phyloP scores from a whole-genome alignment of 768 basidiomycete species.

The Hericium erinaceus region DNA sequence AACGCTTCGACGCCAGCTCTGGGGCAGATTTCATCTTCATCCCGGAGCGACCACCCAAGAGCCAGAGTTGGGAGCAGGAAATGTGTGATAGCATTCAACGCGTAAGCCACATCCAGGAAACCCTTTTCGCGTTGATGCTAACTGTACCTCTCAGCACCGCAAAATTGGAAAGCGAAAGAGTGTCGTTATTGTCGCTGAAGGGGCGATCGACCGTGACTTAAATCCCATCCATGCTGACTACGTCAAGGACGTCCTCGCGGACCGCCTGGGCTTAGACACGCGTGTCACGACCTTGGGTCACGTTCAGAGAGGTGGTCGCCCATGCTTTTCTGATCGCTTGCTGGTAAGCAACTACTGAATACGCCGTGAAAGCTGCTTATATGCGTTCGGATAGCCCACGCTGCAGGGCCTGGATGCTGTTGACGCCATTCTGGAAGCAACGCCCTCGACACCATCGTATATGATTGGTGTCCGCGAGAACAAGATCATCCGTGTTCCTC shows the following conservation, averaged over 20 bases:
- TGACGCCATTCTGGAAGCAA: constrained; percentile 75
- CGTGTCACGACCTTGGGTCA: constrained; percentile 96
- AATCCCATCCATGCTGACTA: constrained; percentile 90
- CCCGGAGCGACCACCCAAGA: constrained; percentile 80
- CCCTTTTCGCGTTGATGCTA: neutral
- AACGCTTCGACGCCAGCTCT: constrained; percentile 32
- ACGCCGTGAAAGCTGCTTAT: neutral
- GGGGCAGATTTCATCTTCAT: constrained; percentile 98
- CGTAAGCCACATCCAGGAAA: constrained; percentile 32
- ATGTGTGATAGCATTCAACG: constrained; percentile 82
- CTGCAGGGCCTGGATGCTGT: constrained; percentile 95
- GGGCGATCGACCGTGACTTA: constrained; percentile 79
- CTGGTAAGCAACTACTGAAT: constrained; percentile 42
- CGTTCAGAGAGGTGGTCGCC: constrained; percentile 90
- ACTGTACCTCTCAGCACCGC: constrained; percentile 55
- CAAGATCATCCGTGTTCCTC: constrained; percentile 84
- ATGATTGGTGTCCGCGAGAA: constrained; percentile 97
- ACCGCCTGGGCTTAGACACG: constrained; percentile 86
- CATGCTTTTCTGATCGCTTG: constrained; percentile 89
- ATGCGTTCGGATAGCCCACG: constrained; percentile 54
- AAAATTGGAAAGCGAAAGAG: constrained; percentile 92
- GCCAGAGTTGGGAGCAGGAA: constrained; percentile 78
- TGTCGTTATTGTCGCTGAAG: constrained; percentile 97
- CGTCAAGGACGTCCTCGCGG: constrained; percentile 81
- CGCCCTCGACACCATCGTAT: constrained; percentile 86